Base-by-base conservation (phyloP, 1,139 yeast species). In the Diutina siamensis region DNA sequence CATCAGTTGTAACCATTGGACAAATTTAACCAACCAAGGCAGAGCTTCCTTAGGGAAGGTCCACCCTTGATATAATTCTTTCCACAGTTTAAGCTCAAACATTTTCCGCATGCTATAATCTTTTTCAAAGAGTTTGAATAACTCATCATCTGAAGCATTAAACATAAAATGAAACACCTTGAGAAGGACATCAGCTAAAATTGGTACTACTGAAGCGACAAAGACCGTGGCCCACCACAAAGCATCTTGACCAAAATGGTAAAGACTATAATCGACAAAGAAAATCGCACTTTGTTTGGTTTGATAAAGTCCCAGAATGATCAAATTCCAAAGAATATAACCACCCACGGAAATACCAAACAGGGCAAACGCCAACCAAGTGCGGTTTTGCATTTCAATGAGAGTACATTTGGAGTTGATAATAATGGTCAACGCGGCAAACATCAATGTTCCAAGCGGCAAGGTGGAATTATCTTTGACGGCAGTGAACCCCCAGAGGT, bases 151-250 rank as follows among this genome's bases (percentile, higher is more conserved):
- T 2, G 74, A 76, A 0, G 95, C 89, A 50, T 65, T 60, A 27
- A 85, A 53, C 59, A 76, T 69, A 31, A 71, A 69, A 50, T 79
- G 73, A 44, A 79, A 56, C 1, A 82, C 72, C 52, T 83, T 80
- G 46, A 78, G 58, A 5, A 82, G 58, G 27, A 85, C 61, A 57
- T 92, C 97, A 52, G 84, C 65, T 42, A 80, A 62, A 9, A 84
- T 53, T 1, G 89, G 83, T 45, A 84, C 63, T 0, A 77, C 66
- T 4, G 71, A 61, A 13, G 82, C 57, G 1, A 77, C 71, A 33
- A 87, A 57, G 32, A 86, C 65, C 0, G 85, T 62, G 0, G 88
- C 84, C 98, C 98, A 92, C 79, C 92, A 92, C 2, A 85, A 72
- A 20, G 71, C 61, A 57, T 92, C 97, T 20, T 55, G 64, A 12